Evolutionary conservation across 768 basidiomycete genomes (phyloP).

Genomic region (Cubamyces lactineus): DNA sequence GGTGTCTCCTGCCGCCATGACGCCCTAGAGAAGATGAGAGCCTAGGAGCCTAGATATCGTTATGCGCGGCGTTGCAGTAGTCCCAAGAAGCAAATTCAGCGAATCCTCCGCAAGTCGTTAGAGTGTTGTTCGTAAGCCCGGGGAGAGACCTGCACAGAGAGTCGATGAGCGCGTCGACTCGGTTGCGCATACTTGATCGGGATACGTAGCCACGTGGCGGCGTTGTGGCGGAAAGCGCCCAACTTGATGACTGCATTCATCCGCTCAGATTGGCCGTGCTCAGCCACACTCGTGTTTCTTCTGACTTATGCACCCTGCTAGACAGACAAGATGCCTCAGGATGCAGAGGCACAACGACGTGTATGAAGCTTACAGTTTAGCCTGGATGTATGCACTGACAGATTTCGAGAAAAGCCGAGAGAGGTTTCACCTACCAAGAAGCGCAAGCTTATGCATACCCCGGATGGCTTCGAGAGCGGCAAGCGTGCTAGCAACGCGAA

Average conservation of each 20-base stretch:
- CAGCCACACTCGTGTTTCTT: no score
- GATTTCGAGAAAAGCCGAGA: background rate
- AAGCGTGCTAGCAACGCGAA: background rate
- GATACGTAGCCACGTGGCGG: constrained; percentile 16
- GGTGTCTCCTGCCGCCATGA: constrained; percentile 17
- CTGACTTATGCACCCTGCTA: background rate
- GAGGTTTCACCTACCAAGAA: constrained; percentile 12
- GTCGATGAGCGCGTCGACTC: background rate
- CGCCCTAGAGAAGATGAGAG: background rate
- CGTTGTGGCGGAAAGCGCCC: background rate
- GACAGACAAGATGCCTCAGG: background rate
- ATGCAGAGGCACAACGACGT: background rate
- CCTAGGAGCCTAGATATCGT: background rate
- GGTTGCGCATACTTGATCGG: constrained; percentile 9
- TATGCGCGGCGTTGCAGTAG: background rate
- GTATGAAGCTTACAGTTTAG: background rate
- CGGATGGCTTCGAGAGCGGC: constrained; percentile 16
- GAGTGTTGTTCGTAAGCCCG: no score
- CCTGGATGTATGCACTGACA: background rate
- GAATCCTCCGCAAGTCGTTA: no score
- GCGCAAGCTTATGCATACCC: constrained; percentile 16
- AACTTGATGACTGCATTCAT: background rate
- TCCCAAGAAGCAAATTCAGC: no score
- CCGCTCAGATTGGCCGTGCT: no score
- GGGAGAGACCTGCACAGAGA: background rate